A percentile compares a stretch with the other conserved stretches of the same genome.
Conservation (phyloP, 2,329 filamentous ascomycete genomes). For the Ceratocystiopsis minuta region DNA sequence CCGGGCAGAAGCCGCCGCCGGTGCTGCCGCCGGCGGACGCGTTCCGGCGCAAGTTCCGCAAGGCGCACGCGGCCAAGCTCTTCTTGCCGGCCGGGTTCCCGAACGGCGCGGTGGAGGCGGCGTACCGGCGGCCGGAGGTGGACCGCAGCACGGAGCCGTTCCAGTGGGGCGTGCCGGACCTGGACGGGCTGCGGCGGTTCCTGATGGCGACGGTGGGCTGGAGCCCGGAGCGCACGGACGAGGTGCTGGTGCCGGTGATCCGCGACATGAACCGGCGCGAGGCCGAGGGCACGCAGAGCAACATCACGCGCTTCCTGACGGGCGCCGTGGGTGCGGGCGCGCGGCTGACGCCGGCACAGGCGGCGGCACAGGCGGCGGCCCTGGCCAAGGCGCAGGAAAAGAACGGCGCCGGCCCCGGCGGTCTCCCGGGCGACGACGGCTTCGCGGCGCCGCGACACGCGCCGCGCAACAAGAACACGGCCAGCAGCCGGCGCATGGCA, state of each 20-base stretch:
- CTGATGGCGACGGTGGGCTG: constrained; percentile 88
- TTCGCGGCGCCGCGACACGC: constrained; percentile 15
- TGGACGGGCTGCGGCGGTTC: constrained; percentile 68
- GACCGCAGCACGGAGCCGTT: constrained; percentile 63
- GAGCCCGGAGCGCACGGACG: constrained; percentile 80
- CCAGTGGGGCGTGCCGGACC: constrained; percentile 88
- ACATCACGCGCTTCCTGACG: constrained; percentile 85
- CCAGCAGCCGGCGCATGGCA: constrained; percentile 16
- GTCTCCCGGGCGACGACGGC: constrained; percentile 1
- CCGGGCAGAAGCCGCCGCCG: no score
- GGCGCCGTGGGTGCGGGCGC: constrained; percentile 35
- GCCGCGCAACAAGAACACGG: constrained; percentile 6
- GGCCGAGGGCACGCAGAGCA: constrained; percentile 80
- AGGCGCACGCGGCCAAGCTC: constrained; percentile 60
- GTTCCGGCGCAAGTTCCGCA: constrained; percentile 78
- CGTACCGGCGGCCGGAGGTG: constrained; percentile 75
- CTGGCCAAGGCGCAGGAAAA: not conserved
- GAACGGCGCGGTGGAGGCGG: constrained; percentile 55
- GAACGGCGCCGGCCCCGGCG: constrained; percentile 2
- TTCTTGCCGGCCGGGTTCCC: constrained; percentile 75
- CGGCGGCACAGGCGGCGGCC: constrained; percentile 1
- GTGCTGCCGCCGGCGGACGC: constrained; percentile 21
- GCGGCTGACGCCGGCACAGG: constrained; percentile 5
- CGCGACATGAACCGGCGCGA: constrained; percentile 83
- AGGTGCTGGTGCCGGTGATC: constrained; percentile 89